Conservation (phyloP, 2,329 filamentous ascomycete genomes). For the Xylariaceae sp. region DNA sequence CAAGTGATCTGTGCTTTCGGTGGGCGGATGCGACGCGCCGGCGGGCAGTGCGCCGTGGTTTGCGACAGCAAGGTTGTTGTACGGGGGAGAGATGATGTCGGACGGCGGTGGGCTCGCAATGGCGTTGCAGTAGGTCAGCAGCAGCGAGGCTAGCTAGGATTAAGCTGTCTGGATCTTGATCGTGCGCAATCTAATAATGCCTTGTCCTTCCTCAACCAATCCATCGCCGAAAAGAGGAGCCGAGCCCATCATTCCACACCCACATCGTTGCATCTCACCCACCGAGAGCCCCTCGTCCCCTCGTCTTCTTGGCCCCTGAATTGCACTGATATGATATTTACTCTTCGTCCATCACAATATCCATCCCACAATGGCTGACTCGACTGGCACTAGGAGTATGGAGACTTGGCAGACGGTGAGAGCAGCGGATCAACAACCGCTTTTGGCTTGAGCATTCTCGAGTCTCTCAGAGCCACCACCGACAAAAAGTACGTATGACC, state of each 20-base stretch:
- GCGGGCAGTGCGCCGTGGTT: constrained; percentile 14
- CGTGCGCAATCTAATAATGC: constrained; percentile 19
- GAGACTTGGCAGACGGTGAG: constrained; percentile 52
- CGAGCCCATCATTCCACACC: constrained; percentile 2
- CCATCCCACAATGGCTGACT: constrained; percentile 11
- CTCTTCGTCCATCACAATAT: constrained; percentile 1
- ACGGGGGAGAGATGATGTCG: not conserved
- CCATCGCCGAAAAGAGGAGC: constrained; percentile 8
- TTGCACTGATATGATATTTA: no score
- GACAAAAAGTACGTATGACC: constrained; percentile 67
- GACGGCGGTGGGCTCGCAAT: constrained; percentile 7
- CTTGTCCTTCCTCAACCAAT: constrained; percentile 15
- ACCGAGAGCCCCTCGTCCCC: not conserved
- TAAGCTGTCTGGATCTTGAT: not conserved
- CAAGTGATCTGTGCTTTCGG: constrained; percentile 8
- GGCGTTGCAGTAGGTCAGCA: constrained; percentile 11
- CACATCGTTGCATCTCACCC: not conserved
- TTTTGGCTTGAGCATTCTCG: constrained; percentile 67
- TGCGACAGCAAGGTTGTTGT: constrained; percentile 13
- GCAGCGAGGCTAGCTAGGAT: constrained; percentile 10
- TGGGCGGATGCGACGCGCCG: constrained; percentile 12
- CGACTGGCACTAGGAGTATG: constrained; percentile 36
- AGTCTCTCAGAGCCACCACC: constrained; percentile 67
- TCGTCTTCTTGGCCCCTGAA: no score
- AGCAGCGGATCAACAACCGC: constrained; percentile 63